Evolutionary conservation across 257 asterid genomes (phyloP), one percentile per base, ranked within the genome.

Genomic region (Gentiana dahurica): DNA sequence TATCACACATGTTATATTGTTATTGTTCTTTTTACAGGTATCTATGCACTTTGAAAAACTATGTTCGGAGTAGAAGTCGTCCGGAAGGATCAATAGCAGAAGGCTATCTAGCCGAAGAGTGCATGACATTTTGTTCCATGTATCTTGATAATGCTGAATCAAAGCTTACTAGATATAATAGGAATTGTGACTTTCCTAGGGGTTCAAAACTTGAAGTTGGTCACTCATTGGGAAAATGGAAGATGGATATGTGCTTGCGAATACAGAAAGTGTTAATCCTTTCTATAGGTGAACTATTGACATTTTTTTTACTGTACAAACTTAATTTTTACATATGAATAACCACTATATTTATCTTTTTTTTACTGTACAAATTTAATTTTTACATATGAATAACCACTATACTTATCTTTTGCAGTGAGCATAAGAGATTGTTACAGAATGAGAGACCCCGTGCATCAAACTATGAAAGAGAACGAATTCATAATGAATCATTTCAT

Each of bases 121-220:
- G 71, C 47, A 47, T 53, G 55, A 45, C 54, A 4, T 59, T 66
- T 54, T 59, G 71, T 38, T 47, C 65, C 12, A 41, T 54, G 43
- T 51, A 65, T 13, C 57, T 65, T 11, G 54, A 51, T 33, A 49
- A 57, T 41, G 46, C 45, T 33, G 70, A 58, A 49, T 57, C 70
- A 43, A 52, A 41, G 15, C 48, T 52, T 10, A 58, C 36, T 34
- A 36, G 57, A 9, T 43, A 47, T 0, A 36, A 13, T 34, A 51
- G 65, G 45, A 39, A 39, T 39, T 39, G 8, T 8, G 5, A 11
- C 33, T 46, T 24, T 0, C 12, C 38, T 43, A 32, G 32, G 15
- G 24, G 24, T 15, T 15, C 24, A 15, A 15, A 15, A 15, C 24
- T 15, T 15, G 39, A 36, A 10, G 36, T n/a, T 3, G 51, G 57